Evolutionary conservation across 805 yeast species (phyloP).

Genomic region (Yarrowia keelungensis): DNA sequence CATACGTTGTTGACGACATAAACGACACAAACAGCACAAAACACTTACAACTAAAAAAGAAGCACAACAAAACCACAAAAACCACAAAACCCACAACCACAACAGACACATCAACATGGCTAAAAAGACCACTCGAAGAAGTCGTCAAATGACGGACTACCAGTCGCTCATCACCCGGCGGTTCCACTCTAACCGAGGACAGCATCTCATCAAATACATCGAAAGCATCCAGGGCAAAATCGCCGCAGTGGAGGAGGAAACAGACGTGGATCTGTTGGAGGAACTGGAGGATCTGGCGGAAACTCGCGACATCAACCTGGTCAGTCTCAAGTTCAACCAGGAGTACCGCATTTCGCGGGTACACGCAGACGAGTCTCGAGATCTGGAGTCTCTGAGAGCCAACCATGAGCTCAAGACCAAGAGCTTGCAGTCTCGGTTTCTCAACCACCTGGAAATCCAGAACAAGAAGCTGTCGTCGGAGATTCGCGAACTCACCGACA

Average conservation of each 20-base stretch:
- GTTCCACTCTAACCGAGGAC: constrained; percentile 34
- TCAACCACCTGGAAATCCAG: constrained; percentile 20
- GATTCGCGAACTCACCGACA: constrained; percentile 18
- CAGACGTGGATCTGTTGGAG: constrained; percentile 31
- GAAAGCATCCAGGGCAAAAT: constrained; percentile 36
- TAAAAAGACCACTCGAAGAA: constrained; percentile 23
- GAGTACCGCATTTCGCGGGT: constrained; percentile 23
- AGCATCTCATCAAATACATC: constrained; percentile 35
- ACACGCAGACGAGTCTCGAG: constrained; percentile 15
- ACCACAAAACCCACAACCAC: neutral
- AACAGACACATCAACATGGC: constrained; percentile 6
- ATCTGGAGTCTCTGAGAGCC: constrained; percentile 14
- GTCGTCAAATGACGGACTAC: constrained; percentile 33
- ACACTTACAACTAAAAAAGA: neutral
- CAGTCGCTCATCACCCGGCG: constrained; percentile 15
- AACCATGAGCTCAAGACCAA: constrained; percentile 28
- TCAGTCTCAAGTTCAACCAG: constrained; percentile 33
- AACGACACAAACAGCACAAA: neutral
- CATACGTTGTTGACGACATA: too few relatives aligned
- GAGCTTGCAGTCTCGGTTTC: constrained; percentile 10
- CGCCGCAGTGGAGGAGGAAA: constrained; percentile 33
- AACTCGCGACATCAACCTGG: constrained; percentile 22
- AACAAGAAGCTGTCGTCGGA: constrained; percentile 31
- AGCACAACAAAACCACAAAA: neutral
- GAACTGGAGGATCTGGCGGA: constrained; percentile 34